phyloP scores from a whole-genome alignment of 169 alveolate species.

The Cryptosporidium tyzzeri region DNA sequence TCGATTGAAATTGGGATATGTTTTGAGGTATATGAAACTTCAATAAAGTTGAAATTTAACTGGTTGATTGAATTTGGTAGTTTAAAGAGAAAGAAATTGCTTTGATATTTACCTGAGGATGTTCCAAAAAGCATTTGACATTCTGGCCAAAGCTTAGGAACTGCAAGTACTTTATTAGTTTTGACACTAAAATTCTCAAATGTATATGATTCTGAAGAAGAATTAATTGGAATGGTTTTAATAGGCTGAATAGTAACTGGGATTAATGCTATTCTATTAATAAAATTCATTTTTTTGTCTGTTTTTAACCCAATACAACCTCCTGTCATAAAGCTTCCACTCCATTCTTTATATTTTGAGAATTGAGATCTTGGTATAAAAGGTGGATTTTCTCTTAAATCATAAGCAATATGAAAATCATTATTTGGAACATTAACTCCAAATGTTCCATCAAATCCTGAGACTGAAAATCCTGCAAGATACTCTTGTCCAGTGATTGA shows the following conservation, averaged over 20 bases:
- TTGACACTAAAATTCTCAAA: conserved; percentile 12
- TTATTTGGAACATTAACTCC: conserved; percentile 25
- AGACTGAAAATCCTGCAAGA: conserved; percentile 32
- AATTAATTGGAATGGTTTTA: neutral
- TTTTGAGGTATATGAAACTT: conserved; percentile 27
- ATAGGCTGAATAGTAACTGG: conserved; percentile 34
- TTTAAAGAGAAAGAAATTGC: conserved; percentile 48
- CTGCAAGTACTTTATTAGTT: conserved; percentile 1
- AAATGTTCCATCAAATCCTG: conserved; percentile 52
- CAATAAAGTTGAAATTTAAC: conserved; percentile 23
- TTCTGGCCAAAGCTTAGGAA: conserved; percentile 74
- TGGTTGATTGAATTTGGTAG: neutral
- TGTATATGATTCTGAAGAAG: neutral
- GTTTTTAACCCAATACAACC: conserved; percentile 49
- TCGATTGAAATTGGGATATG: conserved; percentile 38
- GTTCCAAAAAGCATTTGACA: conserved; percentile 70
- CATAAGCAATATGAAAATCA: conserved; percentile 11
- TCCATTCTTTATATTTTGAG: conserved; percentile 29
- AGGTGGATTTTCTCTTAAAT: neutral
- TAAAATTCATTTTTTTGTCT: neutral
- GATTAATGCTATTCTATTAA: conserved; percentile 47
- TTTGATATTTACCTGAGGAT: conserved; percentile 28
- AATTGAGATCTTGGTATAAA: conserved; percentile 3
- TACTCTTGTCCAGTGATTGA: conserved; percentile 67
- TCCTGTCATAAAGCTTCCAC: conserved; percentile 66